Evolutionary conservation across 768 basidiomycete genomes (phyloP), one percentile per base, ranked within the genome.

Genomic region (Tricholoma sp.): DNA sequence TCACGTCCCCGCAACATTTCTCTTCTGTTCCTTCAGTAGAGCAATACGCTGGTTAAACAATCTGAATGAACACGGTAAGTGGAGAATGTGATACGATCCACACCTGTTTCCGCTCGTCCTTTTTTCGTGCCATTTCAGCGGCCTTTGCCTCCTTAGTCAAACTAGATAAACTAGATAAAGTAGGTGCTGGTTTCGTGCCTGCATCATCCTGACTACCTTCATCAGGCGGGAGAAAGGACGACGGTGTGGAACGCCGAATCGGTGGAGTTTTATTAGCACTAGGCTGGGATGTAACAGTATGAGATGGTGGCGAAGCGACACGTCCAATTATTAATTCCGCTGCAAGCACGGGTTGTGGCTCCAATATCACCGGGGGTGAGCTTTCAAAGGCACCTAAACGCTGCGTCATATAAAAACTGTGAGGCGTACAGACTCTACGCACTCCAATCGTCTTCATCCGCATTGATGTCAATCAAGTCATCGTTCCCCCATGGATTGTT

Each of bases 381-480:
- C 81, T 82, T 69, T 92, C 89, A 62, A 93, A 93, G n/a, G 85
- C 88, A 66, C 84, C 91, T 88, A 54, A 11, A 55, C 55, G 56
- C 49, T 12, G 37, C 54, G 35, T 57, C 21, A 55, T 51, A 21
- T 32, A 55, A 51, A 8, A 6, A 11, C 10, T 32, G 24, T 47
- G 55, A 32, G 46, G 47, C 34, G 18, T 57, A 11, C 3, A 77
- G 77, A 78, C 87, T 67, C 7, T 22, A 50, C 47, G 18, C 68
- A 91, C 95, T 89, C 95, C 95, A 99, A 67, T 98, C 96, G 64
- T 87, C 95, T 22, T 86, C 82, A 64, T 98, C 95, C 0, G 91
- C 94, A 65, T 94, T 87, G 4, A 98, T 86, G 66, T 99, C 94
- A 69, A 98, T 96, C 56, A 98, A 70, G 69, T 98, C 91, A 7